Base-by-base conservation (phyloP, 768 basidiomycete species). In the Cystofilobasidium ferigula region DNA sequence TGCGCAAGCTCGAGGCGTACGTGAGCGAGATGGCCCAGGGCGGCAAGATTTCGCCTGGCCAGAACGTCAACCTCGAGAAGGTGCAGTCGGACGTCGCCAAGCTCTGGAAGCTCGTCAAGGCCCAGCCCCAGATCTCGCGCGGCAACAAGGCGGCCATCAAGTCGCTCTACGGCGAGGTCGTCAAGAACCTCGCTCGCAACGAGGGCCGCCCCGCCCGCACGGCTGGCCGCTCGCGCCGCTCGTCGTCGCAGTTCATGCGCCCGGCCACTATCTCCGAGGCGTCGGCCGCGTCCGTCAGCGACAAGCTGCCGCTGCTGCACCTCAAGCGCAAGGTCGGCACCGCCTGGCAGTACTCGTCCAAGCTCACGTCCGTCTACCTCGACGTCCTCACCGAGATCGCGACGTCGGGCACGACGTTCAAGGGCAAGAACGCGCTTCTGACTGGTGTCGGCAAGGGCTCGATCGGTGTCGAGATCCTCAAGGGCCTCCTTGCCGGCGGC, bases 391-490 rank as follows among this genome's bases (percentile, higher is more conserved):
- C 93, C 74, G 95, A 99, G 78, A 98, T 99, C 71, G 95, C 95
- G 7, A 97, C 95, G 0, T 91, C 94, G 6, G 95, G 95, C 16
- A 97, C 93, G 1, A 93, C 92, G 45, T 99, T 98, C 82, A 88
- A 94, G 77, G 94, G 93, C 80, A 99, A 98, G 82, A 98, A 98
- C 72, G 95, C 95, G 2, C 83, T 99, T 22, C 82, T 98, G 35
- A 99, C 95, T 38, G 95, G 95, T 73, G 95, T 98, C 61, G 95
- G 95, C 59, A 94, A 91, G 74, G 94, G 91, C 16, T 95, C 92
- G 4, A 99, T 99, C 70, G 95, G 95, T 65, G 88, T 95, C 58
- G 95, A 98, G 77, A 88, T 99, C 69, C 81, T 99, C 69, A 98
- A 95, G 77, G 95, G 95, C 69, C 83, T 98, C 22, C 82, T 99